phyloP scores from a whole-genome alignment of 768 basidiomycete species.

The Scleroderma citrinum region DNA sequence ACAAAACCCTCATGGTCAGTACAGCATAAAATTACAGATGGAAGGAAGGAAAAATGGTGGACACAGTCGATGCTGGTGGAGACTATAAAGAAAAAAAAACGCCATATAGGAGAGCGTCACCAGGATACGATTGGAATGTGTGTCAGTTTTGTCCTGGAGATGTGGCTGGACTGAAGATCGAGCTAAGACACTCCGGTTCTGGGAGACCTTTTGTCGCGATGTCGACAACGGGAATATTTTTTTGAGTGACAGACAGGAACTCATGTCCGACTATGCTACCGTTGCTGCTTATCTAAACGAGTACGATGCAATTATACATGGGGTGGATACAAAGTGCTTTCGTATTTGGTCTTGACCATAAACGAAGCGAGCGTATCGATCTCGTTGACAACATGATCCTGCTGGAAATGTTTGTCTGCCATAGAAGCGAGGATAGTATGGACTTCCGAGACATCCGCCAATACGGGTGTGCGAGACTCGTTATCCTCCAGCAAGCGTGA shows the following conservation, averaged over 20 bases:
- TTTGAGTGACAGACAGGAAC: too few relatives aligned
- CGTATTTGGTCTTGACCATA: conserved; percentile 65
- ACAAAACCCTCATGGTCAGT: not conserved
- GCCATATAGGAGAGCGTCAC: too few relatives aligned
- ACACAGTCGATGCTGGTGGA: too few relatives aligned
- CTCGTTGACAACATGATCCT: conserved; percentile 57
- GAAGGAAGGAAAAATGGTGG: not conserved
- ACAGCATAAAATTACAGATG: not conserved
- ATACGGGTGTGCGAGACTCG: conserved; percentile 51
- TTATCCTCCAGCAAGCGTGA: conserved; percentile 67
- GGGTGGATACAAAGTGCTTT: conserved; percentile 26
- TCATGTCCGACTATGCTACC: too few relatives aligned
- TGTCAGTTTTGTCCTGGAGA: too few relatives aligned
- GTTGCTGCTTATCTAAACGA: too few relatives aligned
- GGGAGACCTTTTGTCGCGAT: too few relatives aligned
- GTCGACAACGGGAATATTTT: too few relatives aligned
- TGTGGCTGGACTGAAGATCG: too few relatives aligned
- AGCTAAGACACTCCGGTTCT: too few relatives aligned
- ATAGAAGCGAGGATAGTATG: conserved; percentile 62
- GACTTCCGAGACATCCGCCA: conserved; percentile 65
- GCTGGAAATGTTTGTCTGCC: conserved; percentile 64
- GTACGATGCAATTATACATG: not conserved
- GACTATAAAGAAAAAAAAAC: too few relatives aligned
- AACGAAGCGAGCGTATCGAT: conserved; percentile 79
- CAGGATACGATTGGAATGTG: too few relatives aligned